Evolutionary conservation across 139 green algal species (phyloP), one percentile per base, ranked within the genome.

Genomic region (Coelastrella sp.): DNA sequence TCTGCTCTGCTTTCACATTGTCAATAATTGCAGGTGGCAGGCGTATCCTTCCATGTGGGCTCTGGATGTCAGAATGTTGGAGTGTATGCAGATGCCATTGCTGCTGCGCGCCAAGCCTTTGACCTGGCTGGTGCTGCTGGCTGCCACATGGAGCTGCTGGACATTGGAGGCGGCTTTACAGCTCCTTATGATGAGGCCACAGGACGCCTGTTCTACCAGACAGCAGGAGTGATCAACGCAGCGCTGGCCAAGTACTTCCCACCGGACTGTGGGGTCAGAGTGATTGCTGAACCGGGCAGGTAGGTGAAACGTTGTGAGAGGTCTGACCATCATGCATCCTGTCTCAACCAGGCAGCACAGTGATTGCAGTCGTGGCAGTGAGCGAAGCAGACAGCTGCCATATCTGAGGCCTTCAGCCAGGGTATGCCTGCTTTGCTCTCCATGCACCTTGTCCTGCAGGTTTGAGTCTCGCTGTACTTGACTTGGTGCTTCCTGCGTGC

Each of bases 11-110:
- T 66, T 17, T n/a, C n/a, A n/a, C n/a, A n/a, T n/a, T n/a, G n/a
- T n/a, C 57, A 66, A 66, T n/a, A 34, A 15, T 13, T 59, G 57
- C n/a, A 89, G 34, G 89, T 98, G 21, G 90, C 89, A 32, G 96
- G 96, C 59, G 91, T 98, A 2, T 94, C 91, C 11, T 98, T 98
- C 93, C 96, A 98, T 89, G 96, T 98, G 2, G 96, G 96, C 84
- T 95, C 88, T 38, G 95, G 94, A 25, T 91, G 90, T 30, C 91
- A 90, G 37, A 92, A 97, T 86, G 88, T 93, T 4, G 78, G 64
- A 11, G 91, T 95, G 51, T 98, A 96, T 73, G 69, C 74, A 8
- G 85, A 89, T 17, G 96, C 91, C 3, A 96, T 97, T 67, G 8
- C 17, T n/a, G 62, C 53, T 51, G 82, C 82, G 25, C 57, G 71